These are phyloP conservation scores for Plenodomus lindquistii DNA, from an alignment of 2,329 filamentous ascomycete genomes.

Conservation along the genomic window DNA sequence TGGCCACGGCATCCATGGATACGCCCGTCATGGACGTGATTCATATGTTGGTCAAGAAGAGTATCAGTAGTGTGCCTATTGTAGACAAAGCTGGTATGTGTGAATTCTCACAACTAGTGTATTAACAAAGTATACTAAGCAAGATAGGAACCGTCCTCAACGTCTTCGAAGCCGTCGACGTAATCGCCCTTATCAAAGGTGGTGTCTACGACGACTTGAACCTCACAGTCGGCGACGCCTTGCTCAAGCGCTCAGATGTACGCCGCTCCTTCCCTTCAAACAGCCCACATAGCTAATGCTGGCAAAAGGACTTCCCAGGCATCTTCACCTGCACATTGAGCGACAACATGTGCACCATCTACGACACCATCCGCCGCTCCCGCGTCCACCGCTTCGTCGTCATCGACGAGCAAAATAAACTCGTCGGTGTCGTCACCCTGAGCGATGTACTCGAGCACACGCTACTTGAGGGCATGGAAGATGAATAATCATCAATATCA, in stretches of 20 bases:
- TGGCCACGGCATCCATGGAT: slow-evolving; percentile 85
- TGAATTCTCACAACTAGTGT: not conserved
- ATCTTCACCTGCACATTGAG: slow-evolving; percentile 95
- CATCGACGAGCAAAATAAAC: slow-evolving; percentile 83
- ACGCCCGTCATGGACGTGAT: slow-evolving; percentile 94
- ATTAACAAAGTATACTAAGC: slow-evolving; percentile 9
- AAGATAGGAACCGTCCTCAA: slow-evolving; percentile 73
- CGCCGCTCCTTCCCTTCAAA: slow-evolving; percentile 19
- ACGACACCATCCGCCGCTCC: slow-evolving; percentile 94
- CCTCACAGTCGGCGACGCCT: slow-evolving; percentile 82
- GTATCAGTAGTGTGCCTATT: slow-evolving; percentile 94
- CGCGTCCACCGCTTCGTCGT: slow-evolving; percentile 91
- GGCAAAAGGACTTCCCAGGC: slow-evolving; percentile 76
- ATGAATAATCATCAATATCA: slow-evolving; percentile 18
- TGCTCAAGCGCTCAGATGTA: slow-evolving; percentile 80
- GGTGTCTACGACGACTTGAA: slow-evolving; percentile 90
- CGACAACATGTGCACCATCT: slow-evolving; percentile 92
- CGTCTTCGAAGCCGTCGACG: slow-evolving; percentile 96
- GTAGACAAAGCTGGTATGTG: slow-evolving; percentile 71
- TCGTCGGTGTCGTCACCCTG: slow-evolving; percentile 87
- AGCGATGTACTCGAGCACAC: slow-evolving; percentile 98
- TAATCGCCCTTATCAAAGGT: slow-evolving; percentile 93
- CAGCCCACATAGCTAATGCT: not conserved
- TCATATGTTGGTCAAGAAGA: slow-evolving; percentile 86
- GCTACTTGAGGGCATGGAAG: slow-evolving; percentile 74